A percentile compares a stretch with the other conserved stretches of the same genome.
These are phyloP conservation scores for Colletotrichum sp. DNA, from an alignment of 2,329 filamentous ascomycete species.

Conservation along the genomic window DNA sequence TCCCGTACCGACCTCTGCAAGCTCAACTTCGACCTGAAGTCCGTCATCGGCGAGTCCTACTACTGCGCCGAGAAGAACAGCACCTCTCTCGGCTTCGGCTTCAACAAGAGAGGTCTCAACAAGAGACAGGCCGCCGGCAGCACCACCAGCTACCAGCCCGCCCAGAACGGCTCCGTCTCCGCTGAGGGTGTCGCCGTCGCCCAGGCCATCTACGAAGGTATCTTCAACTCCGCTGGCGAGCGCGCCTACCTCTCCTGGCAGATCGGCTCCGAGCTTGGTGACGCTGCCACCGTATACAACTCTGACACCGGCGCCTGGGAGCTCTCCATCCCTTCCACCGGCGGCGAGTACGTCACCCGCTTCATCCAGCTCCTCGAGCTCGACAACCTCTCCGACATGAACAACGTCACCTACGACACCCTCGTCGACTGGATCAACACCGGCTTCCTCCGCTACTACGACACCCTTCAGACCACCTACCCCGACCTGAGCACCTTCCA, in stretches of 20 bases:
- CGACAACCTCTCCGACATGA: conserved; percentile 43
- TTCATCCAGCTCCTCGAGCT: conserved; percentile 44
- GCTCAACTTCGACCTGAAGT: conserved; percentile 35
- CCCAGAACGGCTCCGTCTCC: conserved; percentile 40
- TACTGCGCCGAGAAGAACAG: conserved; percentile 28
- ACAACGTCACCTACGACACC: conserved; percentile 60
- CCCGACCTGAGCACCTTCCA: conserved; percentile 58
- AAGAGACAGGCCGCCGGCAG: conserved; percentile 24
- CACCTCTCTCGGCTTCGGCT: conserved; percentile 26
- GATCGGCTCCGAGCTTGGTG: conserved; percentile 32
- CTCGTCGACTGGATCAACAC: conserved; percentile 58
- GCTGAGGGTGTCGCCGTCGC: conserved; percentile 36
- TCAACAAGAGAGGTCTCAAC: conserved; percentile 22
- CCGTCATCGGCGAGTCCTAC: conserved; percentile 36
- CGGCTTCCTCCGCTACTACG: conserved; percentile 49
- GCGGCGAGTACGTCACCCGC: conserved; percentile 42
- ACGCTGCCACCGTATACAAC: conserved; percentile 37
- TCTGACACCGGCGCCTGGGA: conserved; percentile 35
- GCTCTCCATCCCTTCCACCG: conserved; percentile 33
- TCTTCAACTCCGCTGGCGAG: conserved; percentile 35
- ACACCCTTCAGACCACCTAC: conserved; percentile 49
- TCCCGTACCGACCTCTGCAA: conserved; percentile 38
- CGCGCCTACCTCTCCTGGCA: conserved; percentile 32
- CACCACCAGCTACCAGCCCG: conserved; percentile 25
- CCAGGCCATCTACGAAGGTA: conserved; percentile 37